Percentiles rank a stretch among this genome's conserved stretches.
phyloP scores from a whole-genome alignment of 306 rosid genomes.

The Glycine tomentella region DNA sequence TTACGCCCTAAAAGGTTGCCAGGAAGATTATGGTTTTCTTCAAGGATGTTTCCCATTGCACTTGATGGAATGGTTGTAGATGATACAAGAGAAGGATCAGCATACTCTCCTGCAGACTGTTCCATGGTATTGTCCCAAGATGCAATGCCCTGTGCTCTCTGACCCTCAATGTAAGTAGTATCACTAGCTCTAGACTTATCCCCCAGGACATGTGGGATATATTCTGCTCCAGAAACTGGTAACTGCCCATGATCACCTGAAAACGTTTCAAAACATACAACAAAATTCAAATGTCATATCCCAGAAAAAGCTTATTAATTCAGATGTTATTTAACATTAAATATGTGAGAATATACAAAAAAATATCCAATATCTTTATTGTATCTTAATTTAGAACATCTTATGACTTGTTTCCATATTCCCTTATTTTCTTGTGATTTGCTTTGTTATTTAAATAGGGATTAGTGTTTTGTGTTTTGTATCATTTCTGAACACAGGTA shows the following conservation, averaged over 20 bases:
- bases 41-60: conserved; percentile 52
- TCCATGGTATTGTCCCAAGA: conserved; percentile 71
- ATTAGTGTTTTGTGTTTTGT: background rate
- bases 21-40: conserved; percentile 46
- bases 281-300: conserved; percentile 41
- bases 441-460: background rate
- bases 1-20: conserved; percentile 39
- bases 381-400: conserved; percentile 3
- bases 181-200: conserved; percentile 49
- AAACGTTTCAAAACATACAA: conserved; percentile 46
- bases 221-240: conserved; percentile 54
- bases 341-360: background rate
- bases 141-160: conserved; percentile 54
- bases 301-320: conserved; percentile 20
- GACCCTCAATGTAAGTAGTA: conserved; percentile 48
- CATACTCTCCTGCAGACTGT: conserved; percentile 54
- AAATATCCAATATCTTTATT: background rate
- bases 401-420: background rate
- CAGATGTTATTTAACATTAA: background rate
- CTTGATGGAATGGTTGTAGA: conserved; percentile 51
- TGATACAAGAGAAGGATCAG: conserved; percentile 56
- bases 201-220: conserved; percentile 55
- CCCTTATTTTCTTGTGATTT: background rate
- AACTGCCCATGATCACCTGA: conserved; percentile 57
- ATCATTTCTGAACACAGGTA: background rate